Base-by-base conservation (phyloP, 208 protist genomes). In the Leptomonas pyrrhocoris region DNA sequence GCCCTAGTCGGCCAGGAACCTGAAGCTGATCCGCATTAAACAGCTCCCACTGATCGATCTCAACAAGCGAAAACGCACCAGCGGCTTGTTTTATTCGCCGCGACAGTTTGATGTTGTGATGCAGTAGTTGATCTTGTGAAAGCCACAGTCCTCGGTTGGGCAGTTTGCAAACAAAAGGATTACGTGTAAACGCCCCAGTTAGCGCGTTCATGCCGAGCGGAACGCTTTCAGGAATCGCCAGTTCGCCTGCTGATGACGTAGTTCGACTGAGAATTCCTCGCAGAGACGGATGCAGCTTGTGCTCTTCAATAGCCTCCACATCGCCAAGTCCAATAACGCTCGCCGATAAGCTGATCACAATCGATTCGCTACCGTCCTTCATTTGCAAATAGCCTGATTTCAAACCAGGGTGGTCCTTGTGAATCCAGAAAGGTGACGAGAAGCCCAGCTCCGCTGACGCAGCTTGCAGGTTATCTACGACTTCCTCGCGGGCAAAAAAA, bases 381-480 rank as follows among this genome's bases (percentile, higher is more conserved):
- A 93, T 58, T 12, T 72, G 61, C 34, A 95, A 79, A 68, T 85
- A 97, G 23, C 85, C 79, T 12, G 79, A 87, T 48, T 78, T 60
- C 7, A 97, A 74, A 7, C 72, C 80, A 7, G 86, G 87, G 69
- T 97, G 86, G 36, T 88, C 64, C 4, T 59, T 68, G 23, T 65
- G 75, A 62, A 97, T 74, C 90, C 92, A 97, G 67, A 97, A 97
- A 16, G 89, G 92, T 7, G 90, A 95, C 1, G 74, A 80, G 67
- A 94, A 97, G 11, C 77, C 69, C 0, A 95, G 53, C 45, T 94
- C 88, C 15, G 58, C 51, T 1, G 89, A 85, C 1, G 92, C 92
- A 15, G 89, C 88, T 61, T 87, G 80, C 70, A 97, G 79, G 55
- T 97, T 97, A 70, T 97, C 92, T 11, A 97, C 81, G 30, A 97